phyloP scores from a whole-genome alignment of 2,329 filamentous ascomycete species.

The Parastagonospora avenae region DNA sequence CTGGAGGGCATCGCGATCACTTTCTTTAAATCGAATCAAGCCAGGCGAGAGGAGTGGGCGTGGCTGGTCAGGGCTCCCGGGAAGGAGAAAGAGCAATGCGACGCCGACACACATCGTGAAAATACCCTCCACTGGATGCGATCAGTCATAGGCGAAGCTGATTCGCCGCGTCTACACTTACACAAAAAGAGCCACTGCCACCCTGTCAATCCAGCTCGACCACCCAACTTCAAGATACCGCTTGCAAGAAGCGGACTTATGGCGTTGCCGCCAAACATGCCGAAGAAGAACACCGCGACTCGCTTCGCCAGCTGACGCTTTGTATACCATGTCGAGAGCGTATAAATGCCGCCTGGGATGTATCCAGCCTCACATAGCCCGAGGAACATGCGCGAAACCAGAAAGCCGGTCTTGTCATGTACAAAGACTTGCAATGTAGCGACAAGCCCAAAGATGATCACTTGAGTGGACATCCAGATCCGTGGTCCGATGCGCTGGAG shows the following conservation, averaged over 20 bases:
- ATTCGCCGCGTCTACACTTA: constrained; percentile 24
- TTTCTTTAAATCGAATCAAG: constrained; percentile 45
- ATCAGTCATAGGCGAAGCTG: neutral
- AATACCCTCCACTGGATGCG: constrained; percentile 49
- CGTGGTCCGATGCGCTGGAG: constrained; percentile 44
- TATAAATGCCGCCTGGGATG: constrained; percentile 59
- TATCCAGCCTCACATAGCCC: constrained; percentile 59
- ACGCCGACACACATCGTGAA: constrained; percentile 51
- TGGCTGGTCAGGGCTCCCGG: constrained; percentile 51
- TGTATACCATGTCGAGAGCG: constrained; percentile 59
- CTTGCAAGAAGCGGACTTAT: constrained; percentile 57
- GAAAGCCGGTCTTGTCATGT: constrained; percentile 49
- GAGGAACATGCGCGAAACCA: constrained; percentile 52
- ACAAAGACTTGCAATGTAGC: constrained; percentile 50
- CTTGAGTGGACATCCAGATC: constrained; percentile 57
- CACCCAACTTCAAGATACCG: constrained; percentile 54
- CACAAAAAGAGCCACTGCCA: constrained; percentile 60
- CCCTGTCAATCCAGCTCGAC: constrained; percentile 48
- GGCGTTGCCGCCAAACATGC: constrained; percentile 59
- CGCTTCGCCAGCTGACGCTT: constrained; percentile 53
- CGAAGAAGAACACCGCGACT: constrained; percentile 59
- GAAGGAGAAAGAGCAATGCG: constrained; percentile 50
- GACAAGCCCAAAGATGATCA: constrained; percentile 56
- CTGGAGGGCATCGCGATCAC: constrained; percentile 44
- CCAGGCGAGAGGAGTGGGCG: constrained; percentile 48